Percentiles rank a stretch among this genome's conserved stretches.
These are phyloP conservation scores for Pyrenophora tritici-repentis DNA, from an alignment of 2,329 filamentous ascomycete species.

Conservation along the genomic window DNA sequence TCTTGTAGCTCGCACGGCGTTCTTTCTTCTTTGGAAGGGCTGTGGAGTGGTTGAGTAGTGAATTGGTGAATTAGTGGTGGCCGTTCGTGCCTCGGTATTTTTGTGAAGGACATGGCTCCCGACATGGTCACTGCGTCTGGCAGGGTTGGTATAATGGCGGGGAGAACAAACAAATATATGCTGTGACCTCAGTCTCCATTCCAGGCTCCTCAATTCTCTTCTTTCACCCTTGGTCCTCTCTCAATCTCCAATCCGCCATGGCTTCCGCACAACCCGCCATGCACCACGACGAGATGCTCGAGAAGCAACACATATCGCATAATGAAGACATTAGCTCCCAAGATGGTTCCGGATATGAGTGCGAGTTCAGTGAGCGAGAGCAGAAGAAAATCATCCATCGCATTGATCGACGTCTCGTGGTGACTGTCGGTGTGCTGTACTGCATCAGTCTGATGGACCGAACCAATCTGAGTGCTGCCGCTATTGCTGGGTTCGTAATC, in stretches of 20 bases:
- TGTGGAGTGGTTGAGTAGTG: neutral
- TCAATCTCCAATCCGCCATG: conserved; percentile 6
- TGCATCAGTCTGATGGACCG: conserved; percentile 79
- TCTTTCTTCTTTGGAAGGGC: conserved; percentile 1
- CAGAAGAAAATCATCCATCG: conserved; percentile 70
- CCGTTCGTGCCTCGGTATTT: conserved; percentile 33
- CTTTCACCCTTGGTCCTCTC: neutral
- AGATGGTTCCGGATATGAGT: conserved; percentile 31
- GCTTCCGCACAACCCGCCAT: conserved; percentile 17
- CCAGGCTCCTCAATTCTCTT: conserved; percentile 6
- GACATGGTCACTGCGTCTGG: conserved; percentile 2
- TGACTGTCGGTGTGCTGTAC: conserved; percentile 64
- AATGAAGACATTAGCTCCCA: conserved; percentile 34
- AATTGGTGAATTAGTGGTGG: conserved; percentile 10
- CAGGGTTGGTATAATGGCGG: conserved; percentile 17
- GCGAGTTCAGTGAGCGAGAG: conserved; percentile 62
- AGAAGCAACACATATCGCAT: conserved; percentile 28
- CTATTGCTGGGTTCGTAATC: conserved; percentile 65
- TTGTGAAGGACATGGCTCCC: conserved; percentile 12
- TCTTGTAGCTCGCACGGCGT: conserved; percentile 13
- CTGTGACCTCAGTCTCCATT: neutral
- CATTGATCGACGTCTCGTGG: conserved; percentile 64
- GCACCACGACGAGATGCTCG: conserved; percentile 27
- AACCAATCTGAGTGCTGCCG: conserved; percentile 74
- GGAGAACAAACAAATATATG: conserved; percentile 9